These are phyloP conservation scores for Beverwykella pulmonaria DNA, from an alignment of 495 filamentous ascomycete genomes.

Conservation along the genomic window DNA sequence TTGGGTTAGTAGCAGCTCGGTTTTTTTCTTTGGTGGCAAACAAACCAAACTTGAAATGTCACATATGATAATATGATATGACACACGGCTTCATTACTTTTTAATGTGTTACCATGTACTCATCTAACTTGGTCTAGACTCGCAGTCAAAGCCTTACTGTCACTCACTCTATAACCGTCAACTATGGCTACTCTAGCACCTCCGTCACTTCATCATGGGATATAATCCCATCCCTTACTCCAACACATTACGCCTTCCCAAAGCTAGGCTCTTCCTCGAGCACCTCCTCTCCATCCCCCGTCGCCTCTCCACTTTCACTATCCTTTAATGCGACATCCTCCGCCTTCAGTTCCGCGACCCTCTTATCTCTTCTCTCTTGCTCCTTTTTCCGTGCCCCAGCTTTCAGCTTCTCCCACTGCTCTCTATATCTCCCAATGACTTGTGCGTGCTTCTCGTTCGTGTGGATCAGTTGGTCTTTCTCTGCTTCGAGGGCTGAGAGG, in stretches of 20 bases:
- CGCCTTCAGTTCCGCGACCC: slow-evolving; percentile 64
- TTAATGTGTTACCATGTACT: not conserved
- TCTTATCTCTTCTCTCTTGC: slow-evolving; percentile 24
- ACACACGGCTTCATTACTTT: not conserved
- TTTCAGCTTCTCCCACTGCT: slow-evolving; percentile 83
- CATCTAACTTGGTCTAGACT: not conserved
- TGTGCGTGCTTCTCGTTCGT: slow-evolving; percentile 71
- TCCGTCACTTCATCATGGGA: too few relatives aligned
- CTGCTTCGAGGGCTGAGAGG: slow-evolving; percentile 53
- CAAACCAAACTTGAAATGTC: too few relatives aligned
- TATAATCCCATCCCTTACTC: too few relatives aligned
- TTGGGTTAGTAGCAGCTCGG: not conserved
- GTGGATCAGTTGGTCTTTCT: slow-evolving; percentile 51
- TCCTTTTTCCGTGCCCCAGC: slow-evolving; percentile 59
- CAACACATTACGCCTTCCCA: slow-evolving; percentile 17
- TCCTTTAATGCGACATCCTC: slow-evolving; percentile 12
- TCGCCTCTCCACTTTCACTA: slow-evolving; percentile 15
- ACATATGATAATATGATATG: not conserved
- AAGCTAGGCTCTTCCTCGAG: slow-evolving; percentile 25
- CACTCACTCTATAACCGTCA: too few relatives aligned
- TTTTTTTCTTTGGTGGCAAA: not conserved
- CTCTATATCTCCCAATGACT: slow-evolving; percentile 69
- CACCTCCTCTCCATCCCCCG: slow-evolving; percentile 7
- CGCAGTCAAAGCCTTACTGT: too few relatives aligned
- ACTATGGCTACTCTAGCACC: too few relatives aligned